These are phyloP conservation scores for Teunomyces panamensis DNA, from an alignment of 805 yeast genomes.

Conservation along the genomic window DNA sequence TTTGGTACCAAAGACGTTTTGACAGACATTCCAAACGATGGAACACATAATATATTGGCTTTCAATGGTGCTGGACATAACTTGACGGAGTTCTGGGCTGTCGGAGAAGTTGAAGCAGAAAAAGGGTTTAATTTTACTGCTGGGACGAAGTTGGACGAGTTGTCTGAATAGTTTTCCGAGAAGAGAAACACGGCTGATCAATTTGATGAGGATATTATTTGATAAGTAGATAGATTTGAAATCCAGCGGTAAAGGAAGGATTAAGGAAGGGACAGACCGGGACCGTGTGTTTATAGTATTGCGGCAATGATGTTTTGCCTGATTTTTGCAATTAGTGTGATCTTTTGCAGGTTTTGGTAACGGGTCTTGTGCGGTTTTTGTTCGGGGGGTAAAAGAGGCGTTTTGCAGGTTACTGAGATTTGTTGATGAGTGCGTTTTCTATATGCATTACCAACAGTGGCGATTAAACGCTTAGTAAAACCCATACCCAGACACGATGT, in stretches of 20 bases:
- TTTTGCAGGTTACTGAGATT: too few species aligned
- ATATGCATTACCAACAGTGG: constrained; percentile 3
- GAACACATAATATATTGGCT: constrained; percentile 56
- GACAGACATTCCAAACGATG: constrained; percentile 42
- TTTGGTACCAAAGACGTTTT: constrained; percentile 50
- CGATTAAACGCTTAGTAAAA: constrained; percentile 1
- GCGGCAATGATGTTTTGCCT: too few species aligned
- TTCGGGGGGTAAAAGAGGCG: too few species aligned
- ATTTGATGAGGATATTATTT: constrained; percentile 23
- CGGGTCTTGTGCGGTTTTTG: too few species aligned
- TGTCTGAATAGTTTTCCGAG: constrained; percentile 19
- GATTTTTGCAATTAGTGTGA: too few species aligned
- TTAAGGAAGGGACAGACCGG: too few species aligned
- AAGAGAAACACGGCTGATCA: constrained; percentile 15
- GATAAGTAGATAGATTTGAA: constrained; percentile 1
- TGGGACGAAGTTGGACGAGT: constrained; percentile 1
- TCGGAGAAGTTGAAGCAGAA: constrained; percentile 1
- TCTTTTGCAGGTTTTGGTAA: too few species aligned
- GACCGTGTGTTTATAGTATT: too few species aligned
- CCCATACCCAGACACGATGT: constrained; percentile 48
- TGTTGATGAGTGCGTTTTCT: too few species aligned
- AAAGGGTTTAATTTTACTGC: neutral
- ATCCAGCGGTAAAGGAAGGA: neutral
- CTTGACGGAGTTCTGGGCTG: constrained; percentile 49
- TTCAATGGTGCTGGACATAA: constrained; percentile 61